Conservation (phyloP, 257 asterid genomes). For the Gentiana straminea region DNA sequence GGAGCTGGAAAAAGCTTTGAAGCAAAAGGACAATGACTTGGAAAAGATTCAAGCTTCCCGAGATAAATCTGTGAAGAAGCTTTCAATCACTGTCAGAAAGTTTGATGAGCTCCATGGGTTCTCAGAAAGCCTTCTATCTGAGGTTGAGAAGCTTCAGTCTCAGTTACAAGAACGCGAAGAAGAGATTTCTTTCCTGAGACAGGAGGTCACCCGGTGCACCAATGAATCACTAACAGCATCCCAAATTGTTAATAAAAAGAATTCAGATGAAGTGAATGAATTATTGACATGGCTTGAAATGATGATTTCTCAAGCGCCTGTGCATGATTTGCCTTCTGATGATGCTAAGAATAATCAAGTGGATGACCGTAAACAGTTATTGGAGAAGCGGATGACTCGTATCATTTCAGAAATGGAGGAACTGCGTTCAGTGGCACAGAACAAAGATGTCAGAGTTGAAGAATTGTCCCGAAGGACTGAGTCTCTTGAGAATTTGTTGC, state of each 20-base stretch:
- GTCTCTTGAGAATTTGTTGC: slow-evolving; percentile 53
- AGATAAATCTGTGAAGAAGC: slow-evolving; percentile 79
- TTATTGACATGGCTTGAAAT: slow-evolving; percentile 61
- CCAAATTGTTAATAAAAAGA: slow-evolving; percentile 52
- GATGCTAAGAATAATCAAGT: slow-evolving; percentile 27
- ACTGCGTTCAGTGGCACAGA: slow-evolving; percentile 51
- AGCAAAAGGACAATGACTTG: slow-evolving; percentile 52
- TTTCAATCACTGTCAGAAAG: slow-evolving; percentile 81
- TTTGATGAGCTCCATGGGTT: slow-evolving; percentile 87
- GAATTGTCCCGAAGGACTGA: slow-evolving; percentile 52
- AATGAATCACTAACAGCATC: slow-evolving; percentile 67
- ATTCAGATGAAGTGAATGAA: slow-evolving; percentile 58
- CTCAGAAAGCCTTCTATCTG: slow-evolving; percentile 77
- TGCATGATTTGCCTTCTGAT: slow-evolving; percentile 31
- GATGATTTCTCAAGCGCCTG: slow-evolving; percentile 41
- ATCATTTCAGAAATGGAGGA: slow-evolving; percentile 74
- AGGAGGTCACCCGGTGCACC: slow-evolving; percentile 96
- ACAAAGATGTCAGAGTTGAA: slow-evolving; percentile 52
- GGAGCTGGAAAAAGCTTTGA: slow-evolving; percentile 59
- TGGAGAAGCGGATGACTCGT: slow-evolving; percentile 54
- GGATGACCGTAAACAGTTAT: slow-evolving; percentile 36
- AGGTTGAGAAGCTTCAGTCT: slow-evolving; percentile 93
- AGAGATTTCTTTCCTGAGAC: slow-evolving; percentile 93
- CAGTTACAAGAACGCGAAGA: slow-evolving; percentile 83
- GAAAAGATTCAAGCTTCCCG: slow-evolving; percentile 89